Percentiles rank a stretch among this genome's conserved stretches.
Conservation (phyloP, 2,329 filamentous ascomycete species). For the Penicillium decumbens region DNA sequence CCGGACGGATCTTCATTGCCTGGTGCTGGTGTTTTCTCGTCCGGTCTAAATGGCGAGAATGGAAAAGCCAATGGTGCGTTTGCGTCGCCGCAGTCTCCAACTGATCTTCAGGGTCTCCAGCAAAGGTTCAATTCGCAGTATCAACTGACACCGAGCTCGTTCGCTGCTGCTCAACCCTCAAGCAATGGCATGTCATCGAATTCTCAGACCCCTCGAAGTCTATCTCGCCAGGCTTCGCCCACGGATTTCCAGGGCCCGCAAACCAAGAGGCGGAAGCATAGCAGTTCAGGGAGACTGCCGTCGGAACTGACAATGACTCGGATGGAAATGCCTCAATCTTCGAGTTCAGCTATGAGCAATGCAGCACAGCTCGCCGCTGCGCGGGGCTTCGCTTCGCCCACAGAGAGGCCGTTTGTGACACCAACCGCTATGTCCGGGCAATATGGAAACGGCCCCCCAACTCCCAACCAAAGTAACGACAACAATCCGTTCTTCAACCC, state of each 20-base stretch:
- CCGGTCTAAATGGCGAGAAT: constrained; percentile 29
- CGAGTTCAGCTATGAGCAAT: constrained; percentile 39
- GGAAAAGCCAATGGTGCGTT: constrained; percentile 24
- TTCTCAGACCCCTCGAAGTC: constrained; percentile 54
- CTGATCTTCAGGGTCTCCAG: constrained; percentile 59
- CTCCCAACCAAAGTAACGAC: constrained; percentile 59
- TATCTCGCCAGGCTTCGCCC: constrained; percentile 72
- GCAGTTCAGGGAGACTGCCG: constrained; percentile 64
- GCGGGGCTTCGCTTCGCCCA: constrained; percentile 34
- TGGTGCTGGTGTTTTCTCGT: constrained; percentile 43
- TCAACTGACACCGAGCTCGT: constrained; percentile 38
- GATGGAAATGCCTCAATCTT: constrained; percentile 56
- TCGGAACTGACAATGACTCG: constrained; percentile 76
- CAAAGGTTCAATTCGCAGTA: constrained; percentile 48
- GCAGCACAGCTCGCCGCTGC: constrained; percentile 41
- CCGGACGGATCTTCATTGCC: constrained; percentile 41
- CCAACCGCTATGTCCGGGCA: constrained; percentile 41
- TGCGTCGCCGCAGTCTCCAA: constrained; percentile 38
- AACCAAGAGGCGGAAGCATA: constrained; percentile 78
- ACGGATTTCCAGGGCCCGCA: constrained; percentile 59
- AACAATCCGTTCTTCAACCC: constrained; percentile 56
- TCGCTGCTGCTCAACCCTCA: constrained; percentile 36
- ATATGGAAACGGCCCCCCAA: constrained; percentile 60
- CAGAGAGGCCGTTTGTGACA: constrained; percentile 47
- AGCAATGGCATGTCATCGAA: constrained; percentile 39